Percentiles rank a stretch among this genome's conserved stretches.
phyloP scores from a whole-genome alignment of 2,329 filamentous ascomycete genomes.

The Hypomyces perniciosus region DNA sequence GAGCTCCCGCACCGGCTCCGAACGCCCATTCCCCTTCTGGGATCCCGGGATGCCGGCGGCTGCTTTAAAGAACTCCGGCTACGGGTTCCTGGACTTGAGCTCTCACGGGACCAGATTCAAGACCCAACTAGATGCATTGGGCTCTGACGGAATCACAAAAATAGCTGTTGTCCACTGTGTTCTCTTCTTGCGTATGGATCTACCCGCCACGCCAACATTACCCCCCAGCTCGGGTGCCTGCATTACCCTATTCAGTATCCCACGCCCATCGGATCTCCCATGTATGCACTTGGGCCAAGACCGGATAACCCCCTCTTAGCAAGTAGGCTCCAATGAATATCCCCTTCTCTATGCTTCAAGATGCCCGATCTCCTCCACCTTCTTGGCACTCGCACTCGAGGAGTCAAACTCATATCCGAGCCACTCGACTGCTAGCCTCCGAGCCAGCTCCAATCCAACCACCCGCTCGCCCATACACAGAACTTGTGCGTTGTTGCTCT shows the following conservation, averaged over 20 bases:
- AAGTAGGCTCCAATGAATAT: not conserved
- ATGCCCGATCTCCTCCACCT: conserved; percentile 38
- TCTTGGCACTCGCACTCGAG: conserved; percentile 38
- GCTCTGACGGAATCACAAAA: not conserved
- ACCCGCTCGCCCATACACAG: conserved; percentile 82
- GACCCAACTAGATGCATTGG: not conserved
- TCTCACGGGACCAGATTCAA: not conserved
- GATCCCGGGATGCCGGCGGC: conserved; percentile 7
- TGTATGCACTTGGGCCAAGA: not conserved
- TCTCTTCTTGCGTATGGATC: not conserved
- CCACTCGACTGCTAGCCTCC: conserved; percentile 75
- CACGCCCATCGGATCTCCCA: not conserved
- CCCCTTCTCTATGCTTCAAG: conserved; percentile 25
- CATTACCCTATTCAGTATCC: conserved; percentile 1
- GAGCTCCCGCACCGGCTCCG: conserved; percentile 7
- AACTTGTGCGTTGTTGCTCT: conserved; percentile 84
- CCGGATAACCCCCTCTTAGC: not conserved
- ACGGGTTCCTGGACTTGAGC: not conserved
- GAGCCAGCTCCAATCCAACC: conserved; percentile 72
- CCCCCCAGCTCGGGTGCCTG: not conserved
- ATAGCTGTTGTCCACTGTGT: not conserved
- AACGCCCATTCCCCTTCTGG: conserved; percentile 11
- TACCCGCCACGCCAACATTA: not conserved
- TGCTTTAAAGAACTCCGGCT: conserved; percentile 2
- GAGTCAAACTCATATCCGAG: conserved; percentile 75